A percentile compares a stretch with the other conserved stretches of the same genome.
Evolutionary conservation across 23 red algal species (phyloP).

Genomic region (Rhodosorus marinus): DNA sequence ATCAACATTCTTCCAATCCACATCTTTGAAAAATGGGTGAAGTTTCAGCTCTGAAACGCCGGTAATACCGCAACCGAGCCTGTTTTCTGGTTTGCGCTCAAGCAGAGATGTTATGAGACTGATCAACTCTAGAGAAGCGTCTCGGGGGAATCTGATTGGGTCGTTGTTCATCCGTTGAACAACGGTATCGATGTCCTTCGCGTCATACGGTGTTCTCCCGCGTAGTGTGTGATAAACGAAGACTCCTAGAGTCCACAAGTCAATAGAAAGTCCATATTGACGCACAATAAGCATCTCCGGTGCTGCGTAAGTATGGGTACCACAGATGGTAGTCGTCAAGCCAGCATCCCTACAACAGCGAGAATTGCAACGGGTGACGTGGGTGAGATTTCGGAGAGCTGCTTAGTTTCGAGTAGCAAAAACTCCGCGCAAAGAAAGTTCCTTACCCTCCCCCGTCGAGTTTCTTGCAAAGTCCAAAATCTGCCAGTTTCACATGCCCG

Average conservation of each 20-base stretch:
- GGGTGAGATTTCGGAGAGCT: neutral
- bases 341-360: neutral
- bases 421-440: constrained; percentile 12
- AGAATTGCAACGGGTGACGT: neutral
- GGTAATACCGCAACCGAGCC: constrained; percentile 38
- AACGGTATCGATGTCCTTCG: constrained; percentile 52
- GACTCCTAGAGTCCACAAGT: constrained; percentile 84
- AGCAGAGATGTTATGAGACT: constrained; percentile 47
- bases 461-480: constrained; percentile 67
- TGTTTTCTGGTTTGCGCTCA: constrained; percentile 44
- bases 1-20: constrained; percentile 41
- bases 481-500: constrained; percentile 65
- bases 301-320: constrained; percentile 51
- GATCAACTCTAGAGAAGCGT: constrained; percentile 27
- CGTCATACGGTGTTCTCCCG: constrained; percentile 60
- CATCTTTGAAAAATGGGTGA: constrained; percentile 42
- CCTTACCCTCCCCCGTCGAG: constrained; percentile 22
- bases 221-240: constrained; percentile 63
- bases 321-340: constrained; percentile 59
- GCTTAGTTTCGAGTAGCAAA: constrained; percentile 14
- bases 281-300: constrained; percentile 59
- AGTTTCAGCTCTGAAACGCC: constrained; percentile 58
- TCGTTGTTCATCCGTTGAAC: constrained; percentile 45
- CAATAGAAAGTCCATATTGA: constrained; percentile 67
- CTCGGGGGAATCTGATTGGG: constrained; percentile 43